A percentile compares a stretch with the other conserved stretches of the same genome.
These are phyloP conservation scores for Erysiphe pulchra DNA, from an alignment of 2,329 filamentous ascomycete species.

Conservation along the genomic window DNA sequence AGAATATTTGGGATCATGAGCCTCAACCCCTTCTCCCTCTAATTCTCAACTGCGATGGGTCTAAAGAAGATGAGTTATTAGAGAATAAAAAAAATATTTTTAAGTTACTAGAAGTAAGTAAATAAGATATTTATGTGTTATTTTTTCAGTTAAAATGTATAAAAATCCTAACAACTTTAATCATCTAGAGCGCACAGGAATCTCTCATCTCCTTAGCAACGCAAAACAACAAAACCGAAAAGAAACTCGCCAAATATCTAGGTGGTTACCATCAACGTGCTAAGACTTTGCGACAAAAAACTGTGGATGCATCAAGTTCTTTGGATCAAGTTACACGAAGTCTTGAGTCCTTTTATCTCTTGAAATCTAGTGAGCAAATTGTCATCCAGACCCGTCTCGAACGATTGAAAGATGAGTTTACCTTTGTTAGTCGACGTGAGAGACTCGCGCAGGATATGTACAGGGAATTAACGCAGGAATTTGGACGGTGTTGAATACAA, in stretches of 20 bases:
- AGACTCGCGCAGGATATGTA: conserved; percentile 79
- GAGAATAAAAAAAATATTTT: too few relatives aligned
- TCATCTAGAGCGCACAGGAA: conserved; percentile 30
- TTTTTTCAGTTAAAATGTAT: too few relatives aligned
- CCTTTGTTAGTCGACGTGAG: conserved; percentile 55
- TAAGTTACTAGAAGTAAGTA: too few relatives aligned
- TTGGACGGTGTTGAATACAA: conserved; percentile 14
- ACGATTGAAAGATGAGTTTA: conserved; percentile 57
- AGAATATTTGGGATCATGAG: too few relatives aligned
- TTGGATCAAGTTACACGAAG: conserved; percentile 49
- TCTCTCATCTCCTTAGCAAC: conserved; percentile 50
- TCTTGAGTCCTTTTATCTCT: conserved; percentile 45
- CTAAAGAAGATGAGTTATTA: too few relatives aligned
- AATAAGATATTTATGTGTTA: too few relatives aligned
- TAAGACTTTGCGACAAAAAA: conserved; percentile 57
- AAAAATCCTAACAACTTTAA: too few relatives aligned
- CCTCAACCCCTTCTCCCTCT: too few relatives aligned
- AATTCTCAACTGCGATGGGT: too few relatives aligned
- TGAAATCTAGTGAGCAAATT: conserved; percentile 57
- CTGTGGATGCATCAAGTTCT: conserved; percentile 45
- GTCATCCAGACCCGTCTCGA: conserved; percentile 49
- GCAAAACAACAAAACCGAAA: conserved; percentile 67
- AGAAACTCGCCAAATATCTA: conserved; percentile 68
- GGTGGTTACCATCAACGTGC: conserved; percentile 78
- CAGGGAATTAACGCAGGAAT: conserved; percentile 48